Evolutionary conservation across 2,329 filamentous ascomycete genomes (phyloP), one percentile per base, ranked within the genome.

Genomic region (Talaromyces sp.): DNA sequence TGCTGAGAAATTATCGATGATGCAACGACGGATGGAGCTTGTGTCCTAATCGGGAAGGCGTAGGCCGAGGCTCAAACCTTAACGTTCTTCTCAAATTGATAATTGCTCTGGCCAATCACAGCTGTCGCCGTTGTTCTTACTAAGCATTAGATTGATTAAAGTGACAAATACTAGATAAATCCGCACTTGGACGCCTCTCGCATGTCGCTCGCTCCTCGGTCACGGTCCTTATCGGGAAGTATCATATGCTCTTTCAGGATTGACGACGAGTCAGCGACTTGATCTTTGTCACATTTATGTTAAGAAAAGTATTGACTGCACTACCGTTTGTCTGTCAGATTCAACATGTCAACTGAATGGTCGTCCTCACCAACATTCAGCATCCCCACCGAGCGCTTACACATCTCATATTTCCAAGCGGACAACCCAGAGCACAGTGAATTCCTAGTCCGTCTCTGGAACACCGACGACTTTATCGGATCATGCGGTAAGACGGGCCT

Each of bases 361-460:
- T 19, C 35, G 5, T 25, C 51, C 37, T 40, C 57, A n/a, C 43
- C 59, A 19, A 35, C 36, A 7, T 58, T 58, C 37, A 58, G 40
- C 50, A 58, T 58, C 22, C 33, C 56, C 21, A 55, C 59, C 17
- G 36, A 58, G 10, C 56, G 36, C 17, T 43, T 60, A 19, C 43
- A 58, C 31, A 58, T 60, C 51, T 54, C 59, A 15, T 57, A 60
- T 21, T 37, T 60, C 37, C 41, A 55, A 45, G 36, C 45, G 9
- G 51, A 43, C 10, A 53, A 57, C n/a, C 36, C 51, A 3, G 39
- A 28, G 11, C 59, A 60, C 37, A 43, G 40, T 17, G 51, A 52
- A 15, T 60, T 60, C 17, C 45, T 60, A 10, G 56, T 55, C 11
- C 46, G 28, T 11, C 56, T 60, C 25, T 58, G 52, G 41, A 60